Conservation (phyloP, 2,329 filamentous ascomycete species). For the Colletotrichum spaethianum region DNA sequence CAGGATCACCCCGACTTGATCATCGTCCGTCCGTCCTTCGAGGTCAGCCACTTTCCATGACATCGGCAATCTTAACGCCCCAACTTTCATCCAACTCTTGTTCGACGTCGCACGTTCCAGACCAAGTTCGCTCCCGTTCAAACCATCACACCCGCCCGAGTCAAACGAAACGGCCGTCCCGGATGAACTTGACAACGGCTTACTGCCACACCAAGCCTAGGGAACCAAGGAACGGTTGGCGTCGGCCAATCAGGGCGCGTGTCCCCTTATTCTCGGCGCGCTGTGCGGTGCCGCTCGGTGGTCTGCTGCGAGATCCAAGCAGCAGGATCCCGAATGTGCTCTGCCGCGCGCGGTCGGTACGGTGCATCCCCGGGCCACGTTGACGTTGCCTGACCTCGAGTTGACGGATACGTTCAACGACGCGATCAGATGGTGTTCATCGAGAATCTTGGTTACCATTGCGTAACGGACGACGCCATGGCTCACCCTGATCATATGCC, state of each 20-base stretch:
- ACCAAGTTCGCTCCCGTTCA: slow-evolving; percentile 8
- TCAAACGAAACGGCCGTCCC: slow-evolving; percentile 22
- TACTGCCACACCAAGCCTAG: slow-evolving; percentile 10
- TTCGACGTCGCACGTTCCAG: not conserved
- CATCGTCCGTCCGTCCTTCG: not conserved
- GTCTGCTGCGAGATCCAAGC: slow-evolving; percentile 31
- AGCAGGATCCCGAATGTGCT: slow-evolving; percentile 18
- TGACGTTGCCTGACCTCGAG: not conserved
- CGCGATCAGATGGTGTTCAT: slow-evolving; percentile 12
- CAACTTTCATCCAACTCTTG: slow-evolving; percentile 3
- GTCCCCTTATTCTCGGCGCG: not conserved
- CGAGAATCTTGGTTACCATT: not conserved
- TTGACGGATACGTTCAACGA: slow-evolving; percentile 1
- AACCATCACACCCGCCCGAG: slow-evolving; percentile 7
- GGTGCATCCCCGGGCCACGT: slow-evolving; percentile 6
- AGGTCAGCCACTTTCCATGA: not conserved
- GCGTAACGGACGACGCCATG: not conserved
- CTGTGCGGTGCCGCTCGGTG: slow-evolving; percentile 14
- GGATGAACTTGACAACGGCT: slow-evolving; percentile 16
- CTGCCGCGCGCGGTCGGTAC: slow-evolving; percentile 14
- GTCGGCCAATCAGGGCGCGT: slow-evolving; percentile 19
- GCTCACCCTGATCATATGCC: not conserved
- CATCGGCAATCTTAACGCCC: not conserved
- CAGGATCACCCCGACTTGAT: slow-evolving; percentile 3
- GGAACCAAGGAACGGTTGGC: not conserved